These are phyloP conservation scores for Colletotrichum tropicicola DNA, from an alignment of 2,329 filamentous ascomycete species.

Conservation along the genomic window DNA sequence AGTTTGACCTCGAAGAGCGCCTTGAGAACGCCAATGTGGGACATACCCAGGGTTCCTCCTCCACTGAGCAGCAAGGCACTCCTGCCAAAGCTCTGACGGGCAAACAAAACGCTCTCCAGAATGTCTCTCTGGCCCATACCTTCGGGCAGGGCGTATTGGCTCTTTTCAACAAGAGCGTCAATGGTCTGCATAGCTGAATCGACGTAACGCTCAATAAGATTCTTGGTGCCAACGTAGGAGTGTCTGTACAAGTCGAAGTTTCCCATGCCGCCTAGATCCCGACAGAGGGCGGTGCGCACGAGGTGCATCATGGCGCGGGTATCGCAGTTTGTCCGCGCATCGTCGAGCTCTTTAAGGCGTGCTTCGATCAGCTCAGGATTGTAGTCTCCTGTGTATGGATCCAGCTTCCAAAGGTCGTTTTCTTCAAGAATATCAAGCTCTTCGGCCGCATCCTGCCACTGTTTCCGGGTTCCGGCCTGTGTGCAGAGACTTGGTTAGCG, in stretches of 20 bases:
- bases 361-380: slow-evolving; percentile 74
- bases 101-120: slow-evolving; percentile 75
- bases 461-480: slow-evolving; percentile 72
- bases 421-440: slow-evolving; percentile 83
- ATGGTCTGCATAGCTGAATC: slow-evolving; percentile 81
- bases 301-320: slow-evolving; percentile 81
- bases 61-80: slow-evolving; percentile 86
- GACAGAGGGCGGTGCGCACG: slow-evolving; percentile 80
- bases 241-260: slow-evolving; percentile 84
- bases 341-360: slow-evolving; percentile 77
- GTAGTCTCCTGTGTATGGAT: slow-evolving; percentile 71
- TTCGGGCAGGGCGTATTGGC: slow-evolving; percentile 56
- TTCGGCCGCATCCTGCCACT: slow-evolving; percentile 80
- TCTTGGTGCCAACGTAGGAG: slow-evolving; percentile 86
- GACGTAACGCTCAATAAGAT: slow-evolving; percentile 87
- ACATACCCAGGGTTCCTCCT: slow-evolving; percentile 91
- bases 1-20: slow-evolving; percentile 78
- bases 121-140: slow-evolving; percentile 66
- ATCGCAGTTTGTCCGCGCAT: slow-evolving; percentile 77
- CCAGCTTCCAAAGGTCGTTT: slow-evolving; percentile 83
- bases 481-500: neutral
- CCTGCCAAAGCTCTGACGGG: slow-evolving; percentile 84
- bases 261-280: slow-evolving; percentile 87
- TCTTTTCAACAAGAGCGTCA: slow-evolving; percentile 72
- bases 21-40: slow-evolving; percentile 88